Conservation (phyloP, 139 green algal genomes). For the Chlorella sp. region DNA sequence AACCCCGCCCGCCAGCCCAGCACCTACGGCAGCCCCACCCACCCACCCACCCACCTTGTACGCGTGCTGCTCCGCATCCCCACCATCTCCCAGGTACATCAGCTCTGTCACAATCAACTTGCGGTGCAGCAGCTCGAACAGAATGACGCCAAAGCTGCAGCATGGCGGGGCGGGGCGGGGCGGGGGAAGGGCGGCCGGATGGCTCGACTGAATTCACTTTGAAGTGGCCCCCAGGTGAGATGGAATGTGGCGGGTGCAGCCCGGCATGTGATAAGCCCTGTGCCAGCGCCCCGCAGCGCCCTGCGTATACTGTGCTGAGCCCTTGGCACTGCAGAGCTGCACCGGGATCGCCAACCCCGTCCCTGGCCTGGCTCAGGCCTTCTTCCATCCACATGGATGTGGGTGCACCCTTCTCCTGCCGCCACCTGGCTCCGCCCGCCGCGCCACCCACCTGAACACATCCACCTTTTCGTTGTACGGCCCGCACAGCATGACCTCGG, state of each 20-base stretch:
- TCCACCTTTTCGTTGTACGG: constrained; percentile 11
- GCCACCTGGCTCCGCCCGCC: not conserved
- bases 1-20: no score
- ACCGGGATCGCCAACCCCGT: no score
- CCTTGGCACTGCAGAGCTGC: no score
- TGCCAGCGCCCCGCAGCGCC: no score
- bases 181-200: no score
- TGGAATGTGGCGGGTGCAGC: no score
- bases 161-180: no score
- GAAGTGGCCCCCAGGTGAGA: no score
- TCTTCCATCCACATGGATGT: no score
- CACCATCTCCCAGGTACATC: not conserved
- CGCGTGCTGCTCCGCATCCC: not conserved
- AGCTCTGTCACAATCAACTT: constrained; percentile 1
- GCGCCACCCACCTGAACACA: not conserved
- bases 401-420: not conserved
- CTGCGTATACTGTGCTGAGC: no score
- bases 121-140: constrained; percentile 16
- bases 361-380: not conserved
- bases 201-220: no score
- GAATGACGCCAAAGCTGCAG: not conserved
- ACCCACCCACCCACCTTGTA: not conserved
- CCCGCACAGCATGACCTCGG: not conserved
- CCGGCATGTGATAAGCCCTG: not conserved
- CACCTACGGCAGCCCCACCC: no score